Evolutionary conservation across 306 rosid genomes (phyloP), one percentile per base, ranked within the genome.

Genomic region (Hippophae gyantsensis): DNA sequence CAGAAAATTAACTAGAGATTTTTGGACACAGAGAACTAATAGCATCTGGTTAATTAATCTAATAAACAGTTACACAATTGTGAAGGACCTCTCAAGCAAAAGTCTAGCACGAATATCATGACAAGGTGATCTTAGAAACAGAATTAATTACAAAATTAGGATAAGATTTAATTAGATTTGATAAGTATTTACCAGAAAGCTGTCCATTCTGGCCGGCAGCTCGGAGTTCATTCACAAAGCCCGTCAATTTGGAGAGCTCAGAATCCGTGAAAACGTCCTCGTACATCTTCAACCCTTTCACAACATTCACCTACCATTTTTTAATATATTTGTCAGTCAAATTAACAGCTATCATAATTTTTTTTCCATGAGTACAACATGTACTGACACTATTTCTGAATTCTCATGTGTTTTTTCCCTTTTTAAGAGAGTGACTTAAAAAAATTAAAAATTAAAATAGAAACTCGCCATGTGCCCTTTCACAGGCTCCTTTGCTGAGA

Each of bases 401-500:
- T 32, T 32, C 38, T 32, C 38, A 32, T 32, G 38, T 32, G 38
- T 32, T 1, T 32, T 32, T 2, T 3, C 38, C 38, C 38, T 32
- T 32, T 11, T 13, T 58, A 69, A 52, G 7, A 54, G 47, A 55
- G 57, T 32, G 41, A 41, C 13, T 56, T 7, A 10, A 10, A 23
- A 6, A 10, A 54, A 55, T 3, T 47, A 60, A 58, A 55, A 55
- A 58, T 62, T 58, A 76, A 67, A 67, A 66, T 66, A 72, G 75
- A 48, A 73, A 80, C 99, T 86, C 77, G 67, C 99, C 99, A 74
- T 86, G 48, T 86, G 99, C 65, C 94, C 95, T 71, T 84, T 93
- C 67, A 89, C 83, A 0, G 83, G 77, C 73, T 93, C 99, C 74
- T 93, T 93, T 53, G 99, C 97, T 40, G 93, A 65, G 78, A 93